phyloP scores from a whole-genome alignment of 129 eudicot species.

The Flaveria robusta region DNA sequence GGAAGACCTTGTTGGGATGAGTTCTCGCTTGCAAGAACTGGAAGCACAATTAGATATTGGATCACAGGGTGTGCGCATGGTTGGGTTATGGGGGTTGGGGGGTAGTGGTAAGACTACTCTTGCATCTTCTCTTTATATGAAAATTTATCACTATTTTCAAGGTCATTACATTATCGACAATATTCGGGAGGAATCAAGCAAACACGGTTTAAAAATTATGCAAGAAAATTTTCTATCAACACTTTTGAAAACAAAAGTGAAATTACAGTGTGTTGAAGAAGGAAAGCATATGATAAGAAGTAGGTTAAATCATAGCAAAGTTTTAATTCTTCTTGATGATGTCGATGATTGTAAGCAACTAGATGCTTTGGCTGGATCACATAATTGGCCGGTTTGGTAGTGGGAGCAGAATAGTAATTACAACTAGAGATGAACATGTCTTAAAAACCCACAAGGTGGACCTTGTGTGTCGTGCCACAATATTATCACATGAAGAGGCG shows the following conservation, averaged over 20 bases:
- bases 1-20: conserved; percentile 3
- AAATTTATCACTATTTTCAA: neutral
- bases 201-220: neutral
- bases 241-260: neutral
- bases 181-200: conserved; percentile 1
- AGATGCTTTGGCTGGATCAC: conserved; percentile 16
- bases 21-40: neutral
- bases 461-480: neutral
- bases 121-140: neutral
- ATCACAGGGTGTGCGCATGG: conserved; percentile 19
- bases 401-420: conserved; percentile 17
- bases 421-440: conserved; percentile 25
- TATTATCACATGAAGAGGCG: conserved; percentile 15
- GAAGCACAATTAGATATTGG: neutral
- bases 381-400: conserved; percentile 13
- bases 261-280: neutral
- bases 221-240: neutral
- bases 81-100: conserved; percentile 11
- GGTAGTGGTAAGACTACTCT: conserved; percentile 11
- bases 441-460: neutral
- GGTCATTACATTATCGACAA: conserved; percentile 1
- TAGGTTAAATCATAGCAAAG: conserved; percentile 11
- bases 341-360: conserved; percentile 17
- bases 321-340: conserved; percentile 27
- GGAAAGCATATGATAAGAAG: neutral